Percentiles rank a stretch among this genome's conserved stretches.
Evolutionary conservation across 805 yeast species (phyloP).

Genomic region (Candida insectorum): DNA sequence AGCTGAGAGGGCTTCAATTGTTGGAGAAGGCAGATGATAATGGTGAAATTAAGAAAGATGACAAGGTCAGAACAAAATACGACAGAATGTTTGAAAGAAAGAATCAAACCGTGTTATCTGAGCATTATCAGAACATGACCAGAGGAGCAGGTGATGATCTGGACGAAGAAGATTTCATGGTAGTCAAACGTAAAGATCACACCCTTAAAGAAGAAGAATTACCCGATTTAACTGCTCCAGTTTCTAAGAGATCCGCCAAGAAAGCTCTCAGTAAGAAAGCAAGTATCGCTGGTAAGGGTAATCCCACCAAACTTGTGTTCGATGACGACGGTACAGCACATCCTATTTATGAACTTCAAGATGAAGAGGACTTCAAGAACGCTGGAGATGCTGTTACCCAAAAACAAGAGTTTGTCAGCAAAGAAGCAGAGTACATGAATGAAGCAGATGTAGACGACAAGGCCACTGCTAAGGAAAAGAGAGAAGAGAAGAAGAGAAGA

Average conservation of each 20-base stretch:
- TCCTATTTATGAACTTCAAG: constrained; percentile 85
- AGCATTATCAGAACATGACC: constrained; percentile 78
- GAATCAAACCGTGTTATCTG: constrained; percentile 88
- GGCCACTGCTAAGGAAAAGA: constrained; percentile 67
- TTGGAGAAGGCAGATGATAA: constrained; percentile 51
- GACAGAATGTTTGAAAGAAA: constrained; percentile 95
- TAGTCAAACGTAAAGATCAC: constrained; percentile 77
- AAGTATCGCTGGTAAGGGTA: constrained; percentile 56
- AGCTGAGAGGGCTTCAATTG: constrained; percentile 64
- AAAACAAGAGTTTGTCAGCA: constrained; percentile 60
- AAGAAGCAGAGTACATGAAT: constrained; percentile 68
- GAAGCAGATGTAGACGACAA: constrained; percentile 77
- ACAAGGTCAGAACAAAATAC: constrained; percentile 74
- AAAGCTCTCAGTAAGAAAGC: constrained; percentile 84
- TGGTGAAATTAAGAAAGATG: constrained; percentile 50
- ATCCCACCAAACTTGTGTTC: constrained; percentile 75
- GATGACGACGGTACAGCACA: constrained; percentile 96
- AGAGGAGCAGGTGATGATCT: constrained; percentile 40
- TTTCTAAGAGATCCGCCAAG: constrained; percentile 81
- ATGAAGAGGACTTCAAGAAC: constrained; percentile 79
- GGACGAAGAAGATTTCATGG: constrained; percentile 72
- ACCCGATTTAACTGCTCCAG: constrained; percentile 59
- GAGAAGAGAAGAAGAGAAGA: constrained; percentile 83
- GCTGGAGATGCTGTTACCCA: constrained; percentile 70
- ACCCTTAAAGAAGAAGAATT: constrained; percentile 59